Conservation (phyloP, 768 basidiomycete genomes). For the Leccinum uliginosum region DNA sequence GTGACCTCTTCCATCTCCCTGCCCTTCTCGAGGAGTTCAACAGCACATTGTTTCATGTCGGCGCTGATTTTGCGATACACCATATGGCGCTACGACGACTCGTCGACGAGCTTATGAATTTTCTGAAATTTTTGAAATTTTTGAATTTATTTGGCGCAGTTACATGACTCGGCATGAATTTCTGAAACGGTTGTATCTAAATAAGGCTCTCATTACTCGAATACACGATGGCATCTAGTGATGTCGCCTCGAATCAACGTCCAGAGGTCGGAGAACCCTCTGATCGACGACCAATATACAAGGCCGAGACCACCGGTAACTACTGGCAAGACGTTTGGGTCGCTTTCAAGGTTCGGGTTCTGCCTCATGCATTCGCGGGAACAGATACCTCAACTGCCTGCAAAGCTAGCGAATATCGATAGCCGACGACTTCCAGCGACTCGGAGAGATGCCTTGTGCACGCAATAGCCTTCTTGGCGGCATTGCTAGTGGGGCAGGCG, state of each 20-base stretch:
- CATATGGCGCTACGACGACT: too few species aligned
- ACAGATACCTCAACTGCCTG: constrained; percentile 12
- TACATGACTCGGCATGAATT: too few species aligned
- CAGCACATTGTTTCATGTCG: too few species aligned
- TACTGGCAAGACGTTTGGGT: constrained; percentile 30
- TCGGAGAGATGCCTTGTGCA: constrained; percentile 73
- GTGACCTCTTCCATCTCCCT: too few species aligned
- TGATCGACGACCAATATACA: constrained; percentile 24
- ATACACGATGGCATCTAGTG: constrained; percentile 9
- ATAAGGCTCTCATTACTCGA: neutral
- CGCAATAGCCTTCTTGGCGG: constrained; percentile 71
- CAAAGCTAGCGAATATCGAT: constrained; percentile 45
- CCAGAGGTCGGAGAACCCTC: constrained; percentile 4
- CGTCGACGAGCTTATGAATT: too few species aligned
- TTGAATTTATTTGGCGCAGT: too few species aligned
- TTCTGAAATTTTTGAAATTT: too few species aligned
- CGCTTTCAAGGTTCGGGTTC: constrained; percentile 28
- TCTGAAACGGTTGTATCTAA: too few species aligned
- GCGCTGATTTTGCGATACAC: too few species aligned
- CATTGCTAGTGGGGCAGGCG: constrained; percentile 74
- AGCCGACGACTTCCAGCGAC: constrained; percentile 51
- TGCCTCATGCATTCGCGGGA: neutral
- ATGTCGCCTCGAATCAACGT: neutral
- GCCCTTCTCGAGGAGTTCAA: too few species aligned
- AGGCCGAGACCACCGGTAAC: constrained; percentile 28